Base-by-base conservation (phyloP, 148 eudicot species). In the Oxyria digyna region DNA sequence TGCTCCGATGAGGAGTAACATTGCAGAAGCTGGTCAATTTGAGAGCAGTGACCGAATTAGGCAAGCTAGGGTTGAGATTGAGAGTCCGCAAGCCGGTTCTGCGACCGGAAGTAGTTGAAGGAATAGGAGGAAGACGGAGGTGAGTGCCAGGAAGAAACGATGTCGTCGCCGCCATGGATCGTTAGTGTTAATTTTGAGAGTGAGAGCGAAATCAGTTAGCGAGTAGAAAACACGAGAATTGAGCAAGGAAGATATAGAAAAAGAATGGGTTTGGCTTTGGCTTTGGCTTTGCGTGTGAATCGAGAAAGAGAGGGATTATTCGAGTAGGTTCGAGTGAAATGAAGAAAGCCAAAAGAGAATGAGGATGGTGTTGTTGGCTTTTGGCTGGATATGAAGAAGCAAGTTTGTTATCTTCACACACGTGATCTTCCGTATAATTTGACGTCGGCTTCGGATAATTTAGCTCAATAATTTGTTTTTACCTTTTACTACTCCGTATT, bases 1-100 rank as follows among this genome's bases (percentile, higher is more conserved):
- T 21, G 67, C 62, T 78, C 41, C 78, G 75, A 41, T 27, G 66
- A 20, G 73, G 69, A 40, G 62, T 33, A 55, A 73, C 76, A 70
- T 73, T 79, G 40, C 62, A 17, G 23, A n/a, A 67, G 50, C 72
- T 78, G 9, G 52, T 75, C 65, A 59, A 59, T 27, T 59, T 59
- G 3, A 15, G 38, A 14, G 20, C 27, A 13, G 65, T n/a, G 17
- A 33, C 29, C 9, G 35, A 31, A 29, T 59, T 29, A 8, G 29
- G 18, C 4, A 7, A 0, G 3, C 37, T 59, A 59, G 65, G 65
- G 65, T 59, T 55, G 17, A 26, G 17, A 3, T 11, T 11, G 7
- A 32, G 62, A 55, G 4, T 26, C 12, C 32, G 33, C 17, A 55
- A 24, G 26, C 17, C 62, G 26, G 12, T 59, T 29, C 65, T 59